A percentile compares a stretch with the other conserved stretches of the same genome.
Evolutionary conservation across 306 rosid species (phyloP).

Genomic region (Glycine latifolia): DNA sequence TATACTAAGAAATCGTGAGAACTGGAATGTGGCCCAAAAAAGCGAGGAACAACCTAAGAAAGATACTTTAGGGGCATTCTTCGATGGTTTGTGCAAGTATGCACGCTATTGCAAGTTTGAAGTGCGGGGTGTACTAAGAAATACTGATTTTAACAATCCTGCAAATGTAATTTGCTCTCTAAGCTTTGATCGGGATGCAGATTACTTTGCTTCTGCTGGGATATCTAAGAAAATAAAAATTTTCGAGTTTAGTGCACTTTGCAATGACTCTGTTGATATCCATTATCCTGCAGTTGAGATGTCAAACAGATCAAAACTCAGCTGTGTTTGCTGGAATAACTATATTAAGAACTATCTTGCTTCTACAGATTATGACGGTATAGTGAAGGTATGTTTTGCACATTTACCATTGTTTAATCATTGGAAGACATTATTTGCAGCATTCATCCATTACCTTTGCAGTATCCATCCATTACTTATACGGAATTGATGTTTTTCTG

Average conservation of each 20-base stretch:
- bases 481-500: slow-evolving; percentile 16
- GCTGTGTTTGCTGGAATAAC: slow-evolving; percentile 96
- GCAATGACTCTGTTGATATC: slow-evolving; percentile 77
- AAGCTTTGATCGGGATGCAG: slow-evolving; percentile 93
- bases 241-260: slow-evolving; percentile 79
- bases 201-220: slow-evolving; percentile 94
- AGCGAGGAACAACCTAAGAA: slow-evolving; percentile 54
- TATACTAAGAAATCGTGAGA: slow-evolving; percentile 66
- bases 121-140: slow-evolving; percentile 84
- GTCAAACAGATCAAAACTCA: slow-evolving; percentile 81
- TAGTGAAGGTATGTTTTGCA: slow-evolving; percentile 75
- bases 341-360: slow-evolving; percentile 93
- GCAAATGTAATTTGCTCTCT: slow-evolving; percentile 87
- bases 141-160: slow-evolving; percentile 76
- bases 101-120: slow-evolving; percentile 84
- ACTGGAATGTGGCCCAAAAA: slow-evolving; percentile 52
- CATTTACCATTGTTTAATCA: slow-evolving; percentile 36
- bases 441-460: slow-evolving; percentile 38
- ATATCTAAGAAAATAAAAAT: slow-evolving; percentile 91
- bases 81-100: slow-evolving; percentile 95
- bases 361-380: slow-evolving; percentile 90
- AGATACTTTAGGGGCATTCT: slow-evolving; percentile 78
- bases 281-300: slow-evolving; percentile 91
- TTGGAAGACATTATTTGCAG: slow-evolving; percentile 33
- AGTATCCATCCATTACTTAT: slow-evolving; percentile 30